Base-by-base conservation (phyloP, 208 protist species). In the Tritrichomonas foetus region DNA sequence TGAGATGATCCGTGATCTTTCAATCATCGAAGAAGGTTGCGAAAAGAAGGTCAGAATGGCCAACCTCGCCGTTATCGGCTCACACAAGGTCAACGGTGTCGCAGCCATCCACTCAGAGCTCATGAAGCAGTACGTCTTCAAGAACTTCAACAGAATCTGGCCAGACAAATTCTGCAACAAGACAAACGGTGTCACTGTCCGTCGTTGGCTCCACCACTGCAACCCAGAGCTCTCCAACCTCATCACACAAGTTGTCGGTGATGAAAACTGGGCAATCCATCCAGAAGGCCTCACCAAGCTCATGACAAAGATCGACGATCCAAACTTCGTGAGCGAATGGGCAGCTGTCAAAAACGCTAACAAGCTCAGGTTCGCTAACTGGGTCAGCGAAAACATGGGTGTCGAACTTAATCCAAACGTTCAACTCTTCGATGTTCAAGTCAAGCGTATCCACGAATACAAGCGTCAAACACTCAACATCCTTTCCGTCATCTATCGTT, bases 111-210 rank as follows among this genome's bases (percentile, higher is more conserved):
- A 98, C 94, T 94, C 97, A 16, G 95, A 97, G 27, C 94, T 98
- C 41, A 93, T 98, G 44, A 97, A 97, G 80, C 50, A 93, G 33
- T 69, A 93, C 44, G 50, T 95, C 22, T 97, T 97, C 96, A 93
- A 93, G 25, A 84, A 96, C 47, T 98, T 98, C 82, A 95, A 95
- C 93, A 94, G 96, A 64, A 39, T 98, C 1, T 97, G 41, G 74
- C 95, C 96, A 33, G 93, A 97, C 5, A 97, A 97, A 80, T 97
- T 98, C 95, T 80, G 95, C 36, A 97, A 97, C 93, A 97, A 97
- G 82, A 98, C 97, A 55, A 98, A 98, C 94, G 97, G 97, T 92
- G 97, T 98, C 20, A 98, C 97, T 0, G 96, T 96, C 30, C 95
- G 96, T 92, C 94, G 97, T 72, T 98, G 97, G 97, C 82, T 98